These are phyloP conservation scores for Boletus sensibilis DNA, from an alignment of 768 basidiomycete species.

Conservation along the genomic window DNA sequence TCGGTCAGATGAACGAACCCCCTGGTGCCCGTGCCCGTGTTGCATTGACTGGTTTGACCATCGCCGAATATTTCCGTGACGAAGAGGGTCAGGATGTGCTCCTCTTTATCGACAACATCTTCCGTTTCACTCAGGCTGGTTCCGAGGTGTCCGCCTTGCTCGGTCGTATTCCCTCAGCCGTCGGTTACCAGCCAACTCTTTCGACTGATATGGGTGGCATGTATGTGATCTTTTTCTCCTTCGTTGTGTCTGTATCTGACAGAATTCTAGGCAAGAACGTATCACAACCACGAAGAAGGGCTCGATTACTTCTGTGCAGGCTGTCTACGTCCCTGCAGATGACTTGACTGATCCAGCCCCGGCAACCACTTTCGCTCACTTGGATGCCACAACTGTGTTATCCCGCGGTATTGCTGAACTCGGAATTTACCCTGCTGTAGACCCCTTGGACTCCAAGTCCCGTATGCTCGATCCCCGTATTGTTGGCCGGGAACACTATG, in stretches of 20 bases:
- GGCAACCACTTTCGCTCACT: slow-evolving; percentile 99
- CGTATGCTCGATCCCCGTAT: slow-evolving; percentile 99
- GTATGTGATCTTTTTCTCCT: slow-evolving; percentile 45
- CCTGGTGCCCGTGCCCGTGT: slow-evolving; percentile 99
- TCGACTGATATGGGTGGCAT: slow-evolving; percentile 99
- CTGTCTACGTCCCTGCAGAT: slow-evolving; percentile 99
- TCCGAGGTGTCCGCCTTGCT: slow-evolving; percentile 99
- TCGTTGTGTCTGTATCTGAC: slow-evolving; percentile 5
- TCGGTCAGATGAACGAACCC: slow-evolving; percentile 99
- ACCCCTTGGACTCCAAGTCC: slow-evolving; percentile 98
- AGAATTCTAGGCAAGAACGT: slow-evolving; percentile 83
- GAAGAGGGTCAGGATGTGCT: slow-evolving; percentile 99
- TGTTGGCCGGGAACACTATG: slow-evolving; percentile 92
- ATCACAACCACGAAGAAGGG: slow-evolving; percentile 99
- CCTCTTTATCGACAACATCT: slow-evolving; percentile 99
- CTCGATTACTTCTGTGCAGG: slow-evolving; percentile 99
- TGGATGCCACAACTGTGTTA: slow-evolving; percentile 99
- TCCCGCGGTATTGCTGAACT: slow-evolving; percentile 99
- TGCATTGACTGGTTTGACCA: slow-evolving; percentile 97
- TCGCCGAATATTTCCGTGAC: slow-evolving; percentile 99
- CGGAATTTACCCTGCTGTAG: slow-evolving; percentile 99
- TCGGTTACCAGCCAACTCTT: slow-evolving; percentile 99
- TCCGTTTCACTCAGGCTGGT: slow-evolving; percentile 99
- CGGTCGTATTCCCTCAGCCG: slow-evolving; percentile 99
- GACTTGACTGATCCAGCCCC: slow-evolving; percentile 99